Evolutionary conservation across 2,329 filamentous ascomycete genomes (phyloP).

Genomic region (Lithohypha guttulata): DNA sequence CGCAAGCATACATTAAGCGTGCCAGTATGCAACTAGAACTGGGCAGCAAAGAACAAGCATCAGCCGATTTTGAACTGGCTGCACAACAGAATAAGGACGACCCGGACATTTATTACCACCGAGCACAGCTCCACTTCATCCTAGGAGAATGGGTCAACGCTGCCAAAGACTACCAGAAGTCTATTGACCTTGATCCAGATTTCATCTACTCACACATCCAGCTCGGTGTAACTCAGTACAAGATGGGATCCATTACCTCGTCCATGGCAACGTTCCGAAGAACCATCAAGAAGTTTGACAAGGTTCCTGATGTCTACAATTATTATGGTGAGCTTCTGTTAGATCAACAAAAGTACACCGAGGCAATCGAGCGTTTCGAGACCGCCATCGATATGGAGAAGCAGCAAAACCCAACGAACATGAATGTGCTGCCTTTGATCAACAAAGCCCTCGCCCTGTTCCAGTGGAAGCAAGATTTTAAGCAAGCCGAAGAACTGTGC

Average conservation of each 20-base stretch:
- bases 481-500: constrained; percentile 89
- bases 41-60: constrained; percentile 74
- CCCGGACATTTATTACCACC: constrained; percentile 98
- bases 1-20: constrained; percentile 97
- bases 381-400: constrained; percentile 98
- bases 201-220: constrained; percentile 99
- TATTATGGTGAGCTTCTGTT: constrained; percentile 96
- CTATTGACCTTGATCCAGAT: constrained; percentile 85
- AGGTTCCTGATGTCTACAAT: constrained; percentile 96
- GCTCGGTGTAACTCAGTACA: constrained; percentile 97
- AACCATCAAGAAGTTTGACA: constrained; percentile 96
- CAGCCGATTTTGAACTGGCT: constrained; percentile 77
- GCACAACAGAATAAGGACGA: constrained; percentile 76
- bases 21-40: constrained; percentile 96
- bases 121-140: constrained; percentile 96
- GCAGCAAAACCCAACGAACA: constrained; percentile 80
- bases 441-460: constrained; percentile 97
- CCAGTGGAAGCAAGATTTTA: constrained; percentile 96
- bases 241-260: constrained; percentile 95
- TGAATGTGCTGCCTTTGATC: constrained; percentile 95
- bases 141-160: constrained; percentile 86
- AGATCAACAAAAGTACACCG: constrained; percentile 89
- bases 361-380: constrained; percentile 97
- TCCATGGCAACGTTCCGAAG: constrained; percentile 97
- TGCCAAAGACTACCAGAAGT: constrained; percentile 98